phyloP scores from a whole-genome alignment of 2,329 filamentous ascomycete species.

The Aspergillus melleus region DNA sequence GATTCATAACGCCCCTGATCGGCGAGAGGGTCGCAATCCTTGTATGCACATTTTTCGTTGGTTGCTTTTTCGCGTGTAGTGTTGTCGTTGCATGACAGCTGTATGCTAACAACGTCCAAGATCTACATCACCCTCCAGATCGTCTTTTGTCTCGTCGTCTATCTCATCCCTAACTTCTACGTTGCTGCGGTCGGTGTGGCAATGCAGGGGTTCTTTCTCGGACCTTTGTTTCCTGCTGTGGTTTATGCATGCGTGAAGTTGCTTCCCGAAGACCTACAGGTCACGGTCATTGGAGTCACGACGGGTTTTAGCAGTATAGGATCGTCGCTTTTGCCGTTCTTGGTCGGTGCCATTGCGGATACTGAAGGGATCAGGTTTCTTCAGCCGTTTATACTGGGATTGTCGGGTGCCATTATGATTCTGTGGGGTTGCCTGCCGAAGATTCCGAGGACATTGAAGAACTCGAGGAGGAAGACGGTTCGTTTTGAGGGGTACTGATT shows the following conservation, averaged over 20 bases:
- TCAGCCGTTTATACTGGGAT: conserved; percentile 44
- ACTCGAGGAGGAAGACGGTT: not conserved
- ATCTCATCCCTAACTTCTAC: conserved; percentile 75
- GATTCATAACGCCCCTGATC: conserved; percentile 67
- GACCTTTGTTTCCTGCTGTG: conserved; percentile 73
- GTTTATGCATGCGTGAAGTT: conserved; percentile 73
- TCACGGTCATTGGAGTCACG: conserved; percentile 74
- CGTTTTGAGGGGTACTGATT: not conserved
- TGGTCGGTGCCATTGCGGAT: conserved; percentile 49
- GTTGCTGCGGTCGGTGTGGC: conserved; percentile 70
- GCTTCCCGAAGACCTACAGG: conserved; percentile 70
- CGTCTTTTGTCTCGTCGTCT: conserved; percentile 80
- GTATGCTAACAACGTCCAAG: conserved; percentile 27
- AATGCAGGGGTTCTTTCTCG: conserved; percentile 74
- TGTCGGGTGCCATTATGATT: not conserved
- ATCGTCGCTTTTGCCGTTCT: conserved; percentile 50
- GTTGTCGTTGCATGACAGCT: conserved; percentile 10
- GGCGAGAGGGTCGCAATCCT: conserved; percentile 67
- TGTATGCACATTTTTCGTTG: not conserved
- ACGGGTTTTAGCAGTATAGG: conserved; percentile 74
- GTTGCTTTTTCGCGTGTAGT: not conserved
- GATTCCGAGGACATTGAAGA: not conserved
- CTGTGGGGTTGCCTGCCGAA: not conserved
- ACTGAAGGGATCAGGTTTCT: conserved; percentile 58
- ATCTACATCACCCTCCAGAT: conserved; percentile 55